Evolutionary conservation across 148 eudicot species (phyloP).

Genomic region (Talinum fruticosum): DNA sequence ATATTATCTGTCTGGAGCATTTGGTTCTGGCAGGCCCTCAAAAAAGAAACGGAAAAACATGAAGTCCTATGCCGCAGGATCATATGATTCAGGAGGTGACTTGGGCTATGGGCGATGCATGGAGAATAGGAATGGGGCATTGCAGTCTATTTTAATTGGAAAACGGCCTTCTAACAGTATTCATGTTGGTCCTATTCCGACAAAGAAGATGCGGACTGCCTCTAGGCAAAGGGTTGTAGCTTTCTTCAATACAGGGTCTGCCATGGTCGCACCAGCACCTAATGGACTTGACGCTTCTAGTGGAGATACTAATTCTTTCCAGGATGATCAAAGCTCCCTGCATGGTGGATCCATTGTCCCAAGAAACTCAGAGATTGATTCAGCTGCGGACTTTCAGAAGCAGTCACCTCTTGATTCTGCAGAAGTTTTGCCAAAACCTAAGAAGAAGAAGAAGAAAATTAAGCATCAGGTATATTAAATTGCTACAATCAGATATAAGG

Average conservation of each 20-base stretch:
- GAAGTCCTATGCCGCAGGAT: slow-evolving; percentile 41
- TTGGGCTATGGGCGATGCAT: slow-evolving; percentile 41
- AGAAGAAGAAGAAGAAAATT: slow-evolving; percentile 77
- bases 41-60: slow-evolving; percentile 58
- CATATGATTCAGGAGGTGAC: slow-evolving; percentile 55
- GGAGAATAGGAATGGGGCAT: slow-evolving; percentile 53
- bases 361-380: slow-evolving; percentile 71
- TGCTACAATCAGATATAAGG: background rate
- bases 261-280: slow-evolving; percentile 51
- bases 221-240: slow-evolving; percentile 74
- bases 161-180: slow-evolving; percentile 66
- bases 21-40: slow-evolving; percentile 45
- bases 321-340: slow-evolving; percentile 72
- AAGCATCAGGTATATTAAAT: slow-evolving; percentile 58
- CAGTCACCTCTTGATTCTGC: slow-evolving; percentile 57
- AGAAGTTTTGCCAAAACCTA: slow-evolving; percentile 57
- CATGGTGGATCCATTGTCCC: slow-evolving; percentile 55
- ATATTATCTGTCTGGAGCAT: slow-evolving; percentile 44
- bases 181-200: slow-evolving; percentile 63
- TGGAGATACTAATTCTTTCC: slow-evolving; percentile 86
- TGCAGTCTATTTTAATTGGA: slow-evolving; percentile 39
- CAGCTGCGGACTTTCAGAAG: slow-evolving; percentile 60
- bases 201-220: slow-evolving; percentile 85
- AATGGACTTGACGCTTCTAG: slow-evolving; percentile 74
- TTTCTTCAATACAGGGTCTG: slow-evolving; percentile 54